Conservation (phyloP, 2,329 filamentous ascomycete species). For the Conoideocrella luteorostrata region DNA sequence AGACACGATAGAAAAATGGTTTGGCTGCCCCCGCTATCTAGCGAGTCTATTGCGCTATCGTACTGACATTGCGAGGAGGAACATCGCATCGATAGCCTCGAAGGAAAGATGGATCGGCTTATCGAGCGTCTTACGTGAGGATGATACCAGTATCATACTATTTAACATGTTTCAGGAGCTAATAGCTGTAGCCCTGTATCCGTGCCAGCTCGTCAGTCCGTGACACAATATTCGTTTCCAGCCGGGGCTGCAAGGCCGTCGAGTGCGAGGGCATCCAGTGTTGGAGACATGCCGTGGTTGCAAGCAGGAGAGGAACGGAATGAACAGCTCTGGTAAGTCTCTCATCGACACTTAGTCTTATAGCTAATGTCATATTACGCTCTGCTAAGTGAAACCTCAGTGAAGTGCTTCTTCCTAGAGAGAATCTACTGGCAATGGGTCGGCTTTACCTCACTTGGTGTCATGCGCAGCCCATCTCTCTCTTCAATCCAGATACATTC, state of each 20-base stretch:
- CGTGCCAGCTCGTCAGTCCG: background rate
- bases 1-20: slow-evolving; percentile 15
- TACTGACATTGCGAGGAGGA: slow-evolving; percentile 15
- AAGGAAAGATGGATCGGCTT: slow-evolving; percentile 17
- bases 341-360: too few relatives aligned
- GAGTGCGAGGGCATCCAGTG: slow-evolving; percentile 5
- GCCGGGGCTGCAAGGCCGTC: background rate
- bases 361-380: too few relatives aligned
- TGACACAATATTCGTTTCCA: background rate
- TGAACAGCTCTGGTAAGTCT: background rate
- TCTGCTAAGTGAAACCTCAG: too few relatives aligned
- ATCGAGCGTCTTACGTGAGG: slow-evolving; percentile 15
- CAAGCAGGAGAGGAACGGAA: slow-evolving; percentile 3
- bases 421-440: slow-evolving; percentile 11
- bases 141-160: background rate
- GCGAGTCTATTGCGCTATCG: background rate
- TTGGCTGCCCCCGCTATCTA: background rate
- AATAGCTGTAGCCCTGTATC: background rate
- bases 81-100: slow-evolving; percentile 28
- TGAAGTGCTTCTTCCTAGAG: slow-evolving; percentile 3
- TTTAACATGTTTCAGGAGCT: background rate
- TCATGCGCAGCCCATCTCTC: slow-evolving; percentile 41
- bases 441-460: slow-evolving; percentile 40
- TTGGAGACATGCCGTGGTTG: slow-evolving; percentile 7
- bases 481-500: slow-evolving; percentile 37